Conservation (phyloP, 495 filamentous ascomycete genomes). For the Massariosphaeria phaeospora region DNA sequence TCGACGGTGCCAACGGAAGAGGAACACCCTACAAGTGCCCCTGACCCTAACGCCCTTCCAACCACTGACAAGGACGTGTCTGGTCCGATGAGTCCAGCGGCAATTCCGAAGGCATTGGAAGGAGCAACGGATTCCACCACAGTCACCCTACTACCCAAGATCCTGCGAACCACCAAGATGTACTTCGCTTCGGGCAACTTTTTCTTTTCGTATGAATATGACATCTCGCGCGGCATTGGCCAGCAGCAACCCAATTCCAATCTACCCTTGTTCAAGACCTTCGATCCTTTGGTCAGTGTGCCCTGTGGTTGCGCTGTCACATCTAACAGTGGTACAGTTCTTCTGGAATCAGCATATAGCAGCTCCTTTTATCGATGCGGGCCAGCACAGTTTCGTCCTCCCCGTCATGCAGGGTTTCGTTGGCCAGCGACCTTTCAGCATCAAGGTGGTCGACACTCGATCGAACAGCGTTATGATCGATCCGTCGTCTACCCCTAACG, state of each 20-base stretch:
- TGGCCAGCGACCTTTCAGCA: constrained; percentile 73
- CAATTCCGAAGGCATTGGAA: constrained; percentile 37
- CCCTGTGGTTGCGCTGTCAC: neutral
- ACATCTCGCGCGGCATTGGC: constrained; percentile 67
- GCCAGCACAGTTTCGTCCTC: constrained; percentile 62
- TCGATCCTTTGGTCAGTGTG: constrained; percentile 62
- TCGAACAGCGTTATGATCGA: constrained; percentile 34
- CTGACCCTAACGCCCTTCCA: constrained; percentile 12
- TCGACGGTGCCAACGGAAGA: constrained; percentile 14
- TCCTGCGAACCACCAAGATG: constrained; percentile 74
- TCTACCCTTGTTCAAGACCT: constrained; percentile 61
- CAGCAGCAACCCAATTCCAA: constrained; percentile 44
- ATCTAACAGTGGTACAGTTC: constrained; percentile 48
- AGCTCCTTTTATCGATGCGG: constrained; percentile 64
- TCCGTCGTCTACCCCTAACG: constrained; percentile 19
- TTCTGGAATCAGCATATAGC: constrained; percentile 87
- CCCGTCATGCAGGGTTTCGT: constrained; percentile 95
- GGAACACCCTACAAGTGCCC: neutral
- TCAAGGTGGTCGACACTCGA: constrained; percentile 42
- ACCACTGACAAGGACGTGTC: constrained; percentile 14
- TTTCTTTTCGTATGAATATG: constrained; percentile 88
- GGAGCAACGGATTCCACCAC: constrained; percentile 37
- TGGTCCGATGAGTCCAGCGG: constrained; percentile 21
- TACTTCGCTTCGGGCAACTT: constrained; percentile 75
- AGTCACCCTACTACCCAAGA: constrained; percentile 67